Base-by-base conservation (phyloP, 345 rosid species). In the Acer yangbiense region DNA sequence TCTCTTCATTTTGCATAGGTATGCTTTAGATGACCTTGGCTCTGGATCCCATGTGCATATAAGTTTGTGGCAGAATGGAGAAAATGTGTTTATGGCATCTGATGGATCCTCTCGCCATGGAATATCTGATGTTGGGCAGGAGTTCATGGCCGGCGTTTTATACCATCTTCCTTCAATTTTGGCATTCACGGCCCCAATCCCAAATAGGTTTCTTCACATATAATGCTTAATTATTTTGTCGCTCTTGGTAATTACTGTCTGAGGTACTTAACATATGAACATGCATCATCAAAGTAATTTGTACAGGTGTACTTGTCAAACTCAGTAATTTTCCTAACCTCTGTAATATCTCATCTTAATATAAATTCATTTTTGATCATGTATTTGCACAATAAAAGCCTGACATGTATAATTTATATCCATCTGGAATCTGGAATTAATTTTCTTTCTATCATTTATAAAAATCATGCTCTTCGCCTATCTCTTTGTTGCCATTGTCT, bases 21-120 rank as follows among this genome's bases (percentile, higher is more conserved):
- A 86, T 90, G 92, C 85, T 67, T 73, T 92, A 74, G 87, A 89
- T 86, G 99, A 94, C 83, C 77, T 96, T 68, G 98, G 99, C 66
- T 94, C 98, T 43, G 99, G 99, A 77, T 94, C 92, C 73, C 99
- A 96, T 80, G 99, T 92, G 62, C 99, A 96, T 86, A 57, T 96
- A 64, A 96, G 97, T 76, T 81, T 96, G 74, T 92, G 89, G 91
- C 86, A 81, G 82, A 86, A 94, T 75, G 97, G 92, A 61, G 80
- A 91, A 85, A 96, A 96, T 76, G 90, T 92, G 69, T 94, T 94
- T 77, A 86, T 86, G 78, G 93, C 92, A 79, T 88, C 97, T 18
- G 90, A 74, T 84, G 82, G 81, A 44, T 82, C 95, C 21, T 86
- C 91, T 68, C 76, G n/a, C 70, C 80, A 91, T 79, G 99, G 99